phyloP scores from a whole-genome alignment of 2,329 filamentous ascomycete species.

The Apiospora arundinis region DNA sequence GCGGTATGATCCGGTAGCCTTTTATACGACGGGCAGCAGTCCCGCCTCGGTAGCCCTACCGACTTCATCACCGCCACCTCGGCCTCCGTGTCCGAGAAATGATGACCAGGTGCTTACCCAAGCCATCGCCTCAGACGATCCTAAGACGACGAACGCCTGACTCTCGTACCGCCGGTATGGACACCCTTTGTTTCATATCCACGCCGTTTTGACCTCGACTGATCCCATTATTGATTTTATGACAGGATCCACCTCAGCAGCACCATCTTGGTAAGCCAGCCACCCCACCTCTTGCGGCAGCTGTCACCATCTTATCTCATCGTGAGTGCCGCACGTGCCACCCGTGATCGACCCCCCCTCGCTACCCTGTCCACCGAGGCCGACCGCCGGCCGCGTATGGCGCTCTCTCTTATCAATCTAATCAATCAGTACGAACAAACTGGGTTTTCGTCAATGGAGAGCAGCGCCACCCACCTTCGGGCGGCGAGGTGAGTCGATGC shows the following conservation, averaged over 20 bases:
- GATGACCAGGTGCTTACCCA: neutral
- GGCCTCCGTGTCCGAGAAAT: slow-evolving; percentile 21
- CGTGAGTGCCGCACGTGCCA: neutral
- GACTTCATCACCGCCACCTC: slow-evolving; percentile 24
- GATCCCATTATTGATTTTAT: neutral
- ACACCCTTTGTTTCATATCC: neutral
- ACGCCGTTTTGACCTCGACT: neutral
- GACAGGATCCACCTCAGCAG: slow-evolving; percentile 17
- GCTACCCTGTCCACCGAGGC: slow-evolving; percentile 5
- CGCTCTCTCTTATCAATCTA: no score
- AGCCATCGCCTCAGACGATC: neutral
- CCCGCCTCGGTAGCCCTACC: slow-evolving; percentile 19
- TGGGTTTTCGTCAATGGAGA: neutral
- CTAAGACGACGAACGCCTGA: neutral
- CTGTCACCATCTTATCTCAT: slow-evolving; percentile 5
- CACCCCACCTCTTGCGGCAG: slow-evolving; percentile 23
- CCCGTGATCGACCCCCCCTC: slow-evolving; percentile 20
- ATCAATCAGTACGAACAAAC: neutral
- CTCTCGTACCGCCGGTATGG: neutral
- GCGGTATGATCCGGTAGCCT: slow-evolving; percentile 22
- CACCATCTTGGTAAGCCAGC: slow-evolving; percentile 23
- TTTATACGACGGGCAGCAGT: slow-evolving; percentile 24
- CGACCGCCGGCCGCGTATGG: neutral
- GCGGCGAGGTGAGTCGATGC: slow-evolving; percentile 15
- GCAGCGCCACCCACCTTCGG: neutral